Evolutionary conservation across 441 rosid species (phyloP).

Genomic region (Arabidopsis hybrid): DNA sequence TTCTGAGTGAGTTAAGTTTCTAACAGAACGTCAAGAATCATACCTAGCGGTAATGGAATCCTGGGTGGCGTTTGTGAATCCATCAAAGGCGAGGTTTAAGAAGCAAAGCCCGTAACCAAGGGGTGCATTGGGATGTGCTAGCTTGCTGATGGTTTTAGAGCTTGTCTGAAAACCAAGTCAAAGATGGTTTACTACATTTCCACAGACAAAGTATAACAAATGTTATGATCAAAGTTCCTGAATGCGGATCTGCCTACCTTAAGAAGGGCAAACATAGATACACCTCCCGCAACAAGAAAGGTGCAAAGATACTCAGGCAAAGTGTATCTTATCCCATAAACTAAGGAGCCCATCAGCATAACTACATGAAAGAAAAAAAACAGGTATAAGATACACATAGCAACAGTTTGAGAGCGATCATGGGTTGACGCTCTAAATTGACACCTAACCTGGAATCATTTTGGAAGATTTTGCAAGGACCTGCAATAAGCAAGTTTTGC

Average conservation of each 20-base stretch:
- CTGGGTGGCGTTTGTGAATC: constrained; percentile 97
- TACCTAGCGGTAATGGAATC: constrained; percentile 87
- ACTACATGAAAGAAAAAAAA: constrained; percentile 56
- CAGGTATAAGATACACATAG: constrained; percentile 19
- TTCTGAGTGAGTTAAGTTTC: background rate
- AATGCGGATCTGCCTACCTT: constrained; percentile 58
- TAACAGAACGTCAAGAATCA: constrained; percentile 13
- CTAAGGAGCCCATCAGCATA: constrained; percentile 90
- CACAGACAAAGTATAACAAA: background rate
- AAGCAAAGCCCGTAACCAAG: constrained; percentile 95
- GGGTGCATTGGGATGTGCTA: constrained; percentile 95
- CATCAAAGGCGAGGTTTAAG: constrained; percentile 94
- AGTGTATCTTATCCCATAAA: constrained; percentile 88
- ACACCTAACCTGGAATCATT: constrained; percentile 89
- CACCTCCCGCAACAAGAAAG: constrained; percentile 98
- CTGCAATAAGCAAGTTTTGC: constrained; percentile 49
- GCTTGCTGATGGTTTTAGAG: constrained; percentile 91
- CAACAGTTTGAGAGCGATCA: background rate
- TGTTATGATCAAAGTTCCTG: background rate
- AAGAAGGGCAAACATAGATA: constrained; percentile 82
- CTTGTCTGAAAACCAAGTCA: constrained; percentile 67
- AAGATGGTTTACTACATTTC: constrained; percentile 5
- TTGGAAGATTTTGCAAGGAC: constrained; percentile 97
- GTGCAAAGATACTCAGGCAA: constrained; percentile 91
- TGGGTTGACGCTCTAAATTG: constrained; percentile 5